A percentile compares a stretch with the other conserved stretches of the same genome.
Evolutionary conservation across 768 basidiomycete genomes (phyloP).

Genomic region (Trametes meyenii): DNA sequence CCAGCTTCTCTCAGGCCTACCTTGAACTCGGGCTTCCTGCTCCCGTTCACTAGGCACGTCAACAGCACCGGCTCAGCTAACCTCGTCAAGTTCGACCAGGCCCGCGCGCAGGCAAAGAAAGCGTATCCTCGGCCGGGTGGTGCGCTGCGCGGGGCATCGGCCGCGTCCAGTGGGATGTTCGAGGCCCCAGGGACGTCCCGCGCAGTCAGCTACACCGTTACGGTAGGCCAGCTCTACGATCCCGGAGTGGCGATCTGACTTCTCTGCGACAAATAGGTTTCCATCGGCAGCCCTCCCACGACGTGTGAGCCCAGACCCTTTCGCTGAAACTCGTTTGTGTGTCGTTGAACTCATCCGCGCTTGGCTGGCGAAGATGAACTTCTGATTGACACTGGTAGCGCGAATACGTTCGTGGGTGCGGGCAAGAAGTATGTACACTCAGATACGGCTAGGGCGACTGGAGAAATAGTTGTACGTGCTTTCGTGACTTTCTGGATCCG

Average conservation of each 20-base stretch:
- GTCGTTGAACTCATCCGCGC: constrained; percentile 17
- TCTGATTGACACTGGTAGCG: constrained; percentile 30
- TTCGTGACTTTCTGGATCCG: not conserved
- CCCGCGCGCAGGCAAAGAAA: constrained; percentile 22
- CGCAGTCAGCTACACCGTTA: constrained; percentile 32
- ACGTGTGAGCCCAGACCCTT: constrained; percentile 22
- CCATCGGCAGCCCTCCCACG: constrained; percentile 28
- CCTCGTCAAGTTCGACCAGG: constrained; percentile 26
- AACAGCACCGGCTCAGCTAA: constrained; percentile 25
- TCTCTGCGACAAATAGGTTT: constrained; percentile 10
- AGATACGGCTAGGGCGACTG: not conserved
- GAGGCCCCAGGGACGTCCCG: constrained; percentile 21
- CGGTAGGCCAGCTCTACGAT: constrained; percentile 3
- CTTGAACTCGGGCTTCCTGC: constrained; percentile 1
- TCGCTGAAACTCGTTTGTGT: not conserved
- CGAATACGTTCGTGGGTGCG: constrained; percentile 30
- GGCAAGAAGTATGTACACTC: constrained; percentile 8
- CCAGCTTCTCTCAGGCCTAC: not conserved
- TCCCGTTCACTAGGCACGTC: constrained; percentile 21
- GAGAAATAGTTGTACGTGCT: constrained; percentile 6
- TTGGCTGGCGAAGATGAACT: constrained; percentile 21
- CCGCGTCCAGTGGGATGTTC: constrained; percentile 5
- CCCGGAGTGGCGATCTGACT: no score
- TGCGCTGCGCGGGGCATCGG: not conserved
- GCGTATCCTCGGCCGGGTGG: constrained; percentile 31